These are phyloP conservation scores for Ascomycota sp. DNA, from an alignment of 2,329 filamentous ascomycete species.

Conservation along the genomic window DNA sequence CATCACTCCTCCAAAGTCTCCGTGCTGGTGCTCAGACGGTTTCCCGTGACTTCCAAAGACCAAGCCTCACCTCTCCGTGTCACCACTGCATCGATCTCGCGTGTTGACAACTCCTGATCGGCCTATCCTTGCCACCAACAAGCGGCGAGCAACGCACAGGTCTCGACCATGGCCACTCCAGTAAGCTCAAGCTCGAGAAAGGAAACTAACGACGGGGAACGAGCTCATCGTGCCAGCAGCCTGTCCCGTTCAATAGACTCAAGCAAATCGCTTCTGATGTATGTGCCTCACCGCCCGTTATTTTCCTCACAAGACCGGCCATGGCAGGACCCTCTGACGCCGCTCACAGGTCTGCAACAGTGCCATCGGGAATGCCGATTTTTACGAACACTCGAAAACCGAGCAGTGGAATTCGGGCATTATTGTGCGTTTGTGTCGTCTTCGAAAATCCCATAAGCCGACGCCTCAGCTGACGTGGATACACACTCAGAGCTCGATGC, in stretches of 20 bases:
- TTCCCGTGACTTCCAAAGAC: no score
- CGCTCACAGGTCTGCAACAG: constrained; percentile 53
- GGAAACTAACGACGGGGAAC: neutral
- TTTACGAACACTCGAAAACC: constrained; percentile 73
- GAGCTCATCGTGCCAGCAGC: constrained; percentile 24
- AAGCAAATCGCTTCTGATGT: constrained; percentile 74
- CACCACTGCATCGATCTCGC: no score
- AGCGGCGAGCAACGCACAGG: no score
- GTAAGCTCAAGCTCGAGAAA: constrained; percentile 6
- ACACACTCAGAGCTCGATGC: constrained; percentile 41
- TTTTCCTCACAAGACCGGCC: neutral
- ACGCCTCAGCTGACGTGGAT: no score
- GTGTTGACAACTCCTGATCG: no score
- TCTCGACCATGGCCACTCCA: constrained; percentile 15
- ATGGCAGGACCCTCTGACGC: neutral
- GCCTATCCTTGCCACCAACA: no score
- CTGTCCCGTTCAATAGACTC: constrained; percentile 52
- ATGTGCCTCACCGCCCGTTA: constrained; percentile 13
- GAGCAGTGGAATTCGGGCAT: constrained; percentile 78
- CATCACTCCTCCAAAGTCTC: no score
- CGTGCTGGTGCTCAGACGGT: no score
- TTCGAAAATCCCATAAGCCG: no score
- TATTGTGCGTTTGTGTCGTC: constrained; percentile 39
- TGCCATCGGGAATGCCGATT: constrained; percentile 49
- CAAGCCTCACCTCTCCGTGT: no score